phyloP scores from a whole-genome alignment of 2,329 filamentous ascomycete genomes.

The Aspergillus texensis region DNA sequence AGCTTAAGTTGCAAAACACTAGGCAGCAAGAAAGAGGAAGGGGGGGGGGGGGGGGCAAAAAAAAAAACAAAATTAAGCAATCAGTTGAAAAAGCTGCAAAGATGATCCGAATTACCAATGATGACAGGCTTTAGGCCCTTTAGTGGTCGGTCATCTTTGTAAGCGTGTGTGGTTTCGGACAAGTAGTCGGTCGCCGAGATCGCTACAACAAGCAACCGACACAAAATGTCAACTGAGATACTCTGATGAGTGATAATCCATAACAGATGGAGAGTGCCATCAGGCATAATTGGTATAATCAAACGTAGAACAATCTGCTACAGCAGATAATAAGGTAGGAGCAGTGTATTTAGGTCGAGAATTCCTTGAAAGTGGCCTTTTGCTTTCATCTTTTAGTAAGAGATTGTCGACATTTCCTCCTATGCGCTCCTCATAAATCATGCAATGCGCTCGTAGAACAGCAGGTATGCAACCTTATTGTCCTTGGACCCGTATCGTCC shows the following conservation, averaged over 20 bases:
- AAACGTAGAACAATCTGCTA: neutral
- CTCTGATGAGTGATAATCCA: neutral
- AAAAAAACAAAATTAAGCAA: neutral
- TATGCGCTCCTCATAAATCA: constrained; percentile 18
- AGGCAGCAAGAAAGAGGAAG: neutral
- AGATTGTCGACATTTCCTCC: neutral
- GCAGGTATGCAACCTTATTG: constrained; percentile 94
- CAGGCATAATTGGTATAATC: neutral
- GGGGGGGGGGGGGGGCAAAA: neutral
- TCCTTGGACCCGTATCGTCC: constrained; percentile 70
- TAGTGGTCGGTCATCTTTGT: neutral
- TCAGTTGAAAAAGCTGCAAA: constrained; percentile 1
- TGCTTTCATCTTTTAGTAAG: neutral
- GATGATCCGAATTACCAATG: neutral
- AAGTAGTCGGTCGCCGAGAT: neutral
- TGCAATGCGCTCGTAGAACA: constrained; percentile 84
- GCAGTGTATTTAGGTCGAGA: neutral
- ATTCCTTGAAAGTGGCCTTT: neutral
- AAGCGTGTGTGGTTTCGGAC: neutral
- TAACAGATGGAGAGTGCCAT: neutral
- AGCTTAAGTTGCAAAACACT: neutral
- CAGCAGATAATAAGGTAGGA: neutral
- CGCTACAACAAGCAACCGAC: neutral
- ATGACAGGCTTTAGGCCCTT: neutral
- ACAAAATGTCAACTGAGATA: neutral